Base-by-base conservation (phyloP, 805 yeast species). In the Wickerhamomyces chaumierensis region DNA sequence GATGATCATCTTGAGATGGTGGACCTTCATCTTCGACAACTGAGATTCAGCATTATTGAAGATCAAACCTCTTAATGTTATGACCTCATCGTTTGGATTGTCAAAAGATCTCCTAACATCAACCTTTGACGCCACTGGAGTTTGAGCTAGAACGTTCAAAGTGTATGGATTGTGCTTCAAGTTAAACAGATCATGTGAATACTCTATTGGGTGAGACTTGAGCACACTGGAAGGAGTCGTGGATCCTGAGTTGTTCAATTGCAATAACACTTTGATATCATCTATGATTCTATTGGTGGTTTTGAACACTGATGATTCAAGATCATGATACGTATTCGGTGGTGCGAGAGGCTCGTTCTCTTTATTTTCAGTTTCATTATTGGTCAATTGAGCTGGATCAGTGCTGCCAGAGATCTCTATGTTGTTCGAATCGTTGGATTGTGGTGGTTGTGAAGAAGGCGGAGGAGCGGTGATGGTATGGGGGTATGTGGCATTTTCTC, bases 201-300 rank as follows among this genome's bases (percentile, higher is more conserved):
- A 64, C 7, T 38, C 29, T 13, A 62, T 42, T 14, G 62, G 47
- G 1, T 60, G 52, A 3, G 40, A 32, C 33, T 42, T 47, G 21
- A 64, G 41, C 4, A 63, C 45, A n/a, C 66, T 62, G 13, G 43
- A 44, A 6, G 34, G 41, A 11, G 37, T 34, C 13, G n/a, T n/a
- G n/a, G n/a, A n/a, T n/a, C n/a, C n/a, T n/a, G n/a, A n/a, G n/a
- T 38, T 42, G 3, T 40, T 44, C 18, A 38, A 43, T 11, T 42
- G 43, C 9, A 39, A 15, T 2, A 52, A 40, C 42, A 66, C 66
- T 38, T 70, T 60, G 23, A 81, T 51, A 49, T 81, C 90, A 52
- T 79, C 86, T 18, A 81, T 48, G 17, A 82, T 62, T 39, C 90
- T 62, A 48, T 81, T 81, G 5, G 78, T 57, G 0, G 90, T 80